A percentile compares a stretch with the other conserved stretches of the same genome.
Conservation (phyloP, 306 rosid genomes). For the Ziziphus jujuba region DNA sequence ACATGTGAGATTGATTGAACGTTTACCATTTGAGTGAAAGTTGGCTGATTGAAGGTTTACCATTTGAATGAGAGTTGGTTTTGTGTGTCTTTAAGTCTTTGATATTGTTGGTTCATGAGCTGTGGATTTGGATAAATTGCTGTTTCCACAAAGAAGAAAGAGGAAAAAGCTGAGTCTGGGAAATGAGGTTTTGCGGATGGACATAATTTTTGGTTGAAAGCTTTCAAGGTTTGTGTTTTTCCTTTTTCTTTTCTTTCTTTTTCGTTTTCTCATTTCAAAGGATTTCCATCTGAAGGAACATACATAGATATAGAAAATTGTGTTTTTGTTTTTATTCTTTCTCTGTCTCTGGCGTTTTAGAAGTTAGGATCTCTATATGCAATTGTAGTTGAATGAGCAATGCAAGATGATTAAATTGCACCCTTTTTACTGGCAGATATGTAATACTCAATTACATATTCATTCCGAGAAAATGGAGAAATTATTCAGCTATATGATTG, state of each 20-base stretch:
- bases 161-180: constrained; percentile 11
- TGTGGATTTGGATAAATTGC: constrained; percentile 17
- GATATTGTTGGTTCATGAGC: constrained; percentile 22
- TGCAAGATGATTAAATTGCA: constrained; percentile 9
- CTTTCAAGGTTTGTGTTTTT: constrained; percentile 16
- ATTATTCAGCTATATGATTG: neutral
- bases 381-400: constrained; percentile 12
- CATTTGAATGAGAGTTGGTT: constrained; percentile 16
- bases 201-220: constrained; percentile 33
- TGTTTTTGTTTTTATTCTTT: constrained; percentile 13
- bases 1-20: constrained; percentile 19
- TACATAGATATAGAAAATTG: neutral
- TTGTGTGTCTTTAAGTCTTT: constrained; percentile 15
- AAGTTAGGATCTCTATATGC: constrained; percentile 2
- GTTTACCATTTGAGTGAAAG: constrained; percentile 20
- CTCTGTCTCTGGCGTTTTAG: neutral
- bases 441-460: neutral
- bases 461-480: neutral
- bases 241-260: constrained; percentile 3
- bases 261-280: neutral
- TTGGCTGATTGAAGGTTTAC: constrained; percentile 22
- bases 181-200: constrained; percentile 35
- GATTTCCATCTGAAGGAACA: neutral
- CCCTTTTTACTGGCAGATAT: neutral
- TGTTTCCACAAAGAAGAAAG: constrained; percentile 4